Conservation (phyloP, 2,329 filamentous ascomycete genomes). For the Fusarium agapanthi region DNA sequence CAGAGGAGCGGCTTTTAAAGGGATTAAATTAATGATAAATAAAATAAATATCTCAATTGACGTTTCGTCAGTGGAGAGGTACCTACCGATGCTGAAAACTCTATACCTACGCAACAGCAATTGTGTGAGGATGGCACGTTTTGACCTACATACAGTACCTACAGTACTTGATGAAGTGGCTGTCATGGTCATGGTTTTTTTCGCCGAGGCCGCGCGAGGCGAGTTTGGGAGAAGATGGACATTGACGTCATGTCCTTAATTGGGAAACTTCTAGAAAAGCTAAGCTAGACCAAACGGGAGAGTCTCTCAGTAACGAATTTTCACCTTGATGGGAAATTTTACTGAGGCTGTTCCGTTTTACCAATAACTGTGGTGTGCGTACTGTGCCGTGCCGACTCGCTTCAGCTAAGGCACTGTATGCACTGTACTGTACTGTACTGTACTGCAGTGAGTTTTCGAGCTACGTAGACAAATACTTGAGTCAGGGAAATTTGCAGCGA, state of each 20-base stretch:
- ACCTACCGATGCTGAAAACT: background rate
- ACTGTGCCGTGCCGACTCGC: too few relatives aligned
- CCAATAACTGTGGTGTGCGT: background rate
- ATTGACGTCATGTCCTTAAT: constrained; percentile 22
- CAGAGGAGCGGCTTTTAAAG: constrained; percentile 20
- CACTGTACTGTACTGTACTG: background rate
- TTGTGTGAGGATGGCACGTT: constrained; percentile 4
- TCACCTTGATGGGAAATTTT: constrained; percentile 3
- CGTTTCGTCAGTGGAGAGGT: constrained; percentile 3
- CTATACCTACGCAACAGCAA: background rate
- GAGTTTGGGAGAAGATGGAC: background rate
- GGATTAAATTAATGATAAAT: background rate
- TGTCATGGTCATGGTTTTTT: background rate
- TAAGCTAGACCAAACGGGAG: background rate
- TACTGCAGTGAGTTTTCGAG: background rate
- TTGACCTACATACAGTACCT: background rate
- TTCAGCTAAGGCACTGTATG: background rate
- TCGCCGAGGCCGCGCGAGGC: constrained; percentile 20
- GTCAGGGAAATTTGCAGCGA: constrained; percentile 15
- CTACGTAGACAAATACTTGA: constrained; percentile 31
- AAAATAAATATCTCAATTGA: constrained; percentile 15
- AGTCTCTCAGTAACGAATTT: constrained; percentile 10
- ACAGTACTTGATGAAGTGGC: constrained; percentile 24
- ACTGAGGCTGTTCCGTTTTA: background rate
- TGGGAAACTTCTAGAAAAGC: constrained; percentile 26